Conservation (phyloP, 108 stramenopile genomes). For the Mediolabrus comicus region DNA sequence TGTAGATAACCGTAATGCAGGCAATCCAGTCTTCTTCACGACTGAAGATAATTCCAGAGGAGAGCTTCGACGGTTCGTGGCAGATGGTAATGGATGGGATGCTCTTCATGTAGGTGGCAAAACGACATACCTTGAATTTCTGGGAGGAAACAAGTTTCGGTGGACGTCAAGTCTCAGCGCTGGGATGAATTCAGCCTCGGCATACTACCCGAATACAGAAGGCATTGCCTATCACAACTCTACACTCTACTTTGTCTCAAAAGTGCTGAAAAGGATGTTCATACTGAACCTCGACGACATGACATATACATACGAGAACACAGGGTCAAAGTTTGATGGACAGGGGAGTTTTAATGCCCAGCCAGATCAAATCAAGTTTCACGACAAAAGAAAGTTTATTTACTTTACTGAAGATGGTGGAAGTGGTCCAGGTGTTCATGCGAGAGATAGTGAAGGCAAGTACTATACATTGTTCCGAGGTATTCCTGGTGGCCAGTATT, state of each 20-base stretch:
- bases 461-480: slow-evolving; percentile 36
- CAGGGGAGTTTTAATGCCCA: slow-evolving; percentile 24
- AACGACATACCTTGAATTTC: slow-evolving; percentile 3
- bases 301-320: neutral
- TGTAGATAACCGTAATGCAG: slow-evolving; percentile 5
- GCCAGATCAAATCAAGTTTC: slow-evolving; percentile 50
- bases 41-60: slow-evolving; percentile 54
- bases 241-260: slow-evolving; percentile 43
- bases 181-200: slow-evolving; percentile 6
- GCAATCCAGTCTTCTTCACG: slow-evolving; percentile 38
- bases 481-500: neutral
- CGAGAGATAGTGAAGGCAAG: slow-evolving; percentile 19
- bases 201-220: slow-evolving; percentile 42
- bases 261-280: slow-evolving; percentile 15
- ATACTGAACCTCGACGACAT: slow-evolving; percentile 24
- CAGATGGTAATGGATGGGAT: neutral
- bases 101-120: neutral
- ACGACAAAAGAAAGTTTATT: slow-evolving; percentile 17
- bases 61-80: slow-evolving; percentile 29
- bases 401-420: slow-evolving; percentile 65
- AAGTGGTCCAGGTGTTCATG: slow-evolving; percentile 29
- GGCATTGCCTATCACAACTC: slow-evolving; percentile 41
- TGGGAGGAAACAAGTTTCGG: slow-evolving; percentile 14
- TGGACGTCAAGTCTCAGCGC: slow-evolving; percentile 33
- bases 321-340: neutral